phyloP scores from a whole-genome alignment of 1,284 basidiomycete species.

The Meripilus lineatus region DNA sequence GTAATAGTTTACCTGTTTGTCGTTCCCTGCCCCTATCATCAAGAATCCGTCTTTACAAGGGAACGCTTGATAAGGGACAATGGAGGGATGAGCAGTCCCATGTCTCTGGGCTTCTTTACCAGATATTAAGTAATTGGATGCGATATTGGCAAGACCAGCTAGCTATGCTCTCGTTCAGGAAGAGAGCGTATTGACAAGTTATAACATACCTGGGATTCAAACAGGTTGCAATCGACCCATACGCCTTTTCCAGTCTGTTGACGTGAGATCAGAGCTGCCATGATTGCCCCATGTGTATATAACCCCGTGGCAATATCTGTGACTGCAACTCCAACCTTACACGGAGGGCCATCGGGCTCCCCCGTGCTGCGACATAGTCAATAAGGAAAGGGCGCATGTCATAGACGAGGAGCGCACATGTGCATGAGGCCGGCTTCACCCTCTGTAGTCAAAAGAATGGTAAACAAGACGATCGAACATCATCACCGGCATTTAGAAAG shows the following conservation, averaged over 20 bases:
- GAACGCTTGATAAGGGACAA: slow-evolving; percentile 92
- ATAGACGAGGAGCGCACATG: slow-evolving; percentile 49
- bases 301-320: slow-evolving; percentile 91
- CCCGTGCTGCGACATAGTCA: slow-evolving; percentile 59
- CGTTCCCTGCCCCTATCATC: slow-evolving; percentile 93
- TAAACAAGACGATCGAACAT: neutral
- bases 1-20: slow-evolving; percentile 66
- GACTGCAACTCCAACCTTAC: slow-evolving; percentile 88
- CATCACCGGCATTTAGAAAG: neutral
- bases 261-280: slow-evolving; percentile 84
- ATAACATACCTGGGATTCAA: slow-evolving; percentile 69
- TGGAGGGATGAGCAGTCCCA: slow-evolving; percentile 88
- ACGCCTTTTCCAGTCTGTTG: slow-evolving; percentile 84
- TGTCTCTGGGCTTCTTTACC: slow-evolving; percentile 83
- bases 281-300: slow-evolving; percentile 91
- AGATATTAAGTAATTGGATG: slow-evolving; percentile 88
- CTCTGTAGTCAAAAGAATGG: slow-evolving; percentile 33
- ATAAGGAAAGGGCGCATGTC: neutral
- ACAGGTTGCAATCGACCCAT: slow-evolving; percentile 88
- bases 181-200: neutral
- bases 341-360: slow-evolving; percentile 82
- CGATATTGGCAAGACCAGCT: slow-evolving; percentile 90
- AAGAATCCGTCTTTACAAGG: slow-evolving; percentile 85
- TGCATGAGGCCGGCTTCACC: slow-evolving; percentile 94
- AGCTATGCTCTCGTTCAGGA: slow-evolving; percentile 47